phyloP scores from a whole-genome alignment of 441 rosid species.

The Manihot esculenta region DNA sequence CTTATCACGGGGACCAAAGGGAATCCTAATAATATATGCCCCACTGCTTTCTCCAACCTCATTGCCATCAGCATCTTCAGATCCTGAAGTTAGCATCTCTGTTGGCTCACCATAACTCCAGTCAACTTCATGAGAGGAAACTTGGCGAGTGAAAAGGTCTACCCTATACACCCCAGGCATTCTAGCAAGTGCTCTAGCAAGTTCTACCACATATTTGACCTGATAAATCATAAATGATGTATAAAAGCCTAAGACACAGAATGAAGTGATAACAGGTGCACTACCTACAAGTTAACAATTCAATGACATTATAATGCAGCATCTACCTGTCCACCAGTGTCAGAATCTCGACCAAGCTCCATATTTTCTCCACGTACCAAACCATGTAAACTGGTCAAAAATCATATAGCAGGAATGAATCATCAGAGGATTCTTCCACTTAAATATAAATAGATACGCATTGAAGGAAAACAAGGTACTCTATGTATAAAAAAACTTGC shows the following conservation, averaged over 20 bases:
- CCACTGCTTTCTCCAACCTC: conserved; percentile 95
- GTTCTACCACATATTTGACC: conserved; percentile 98
- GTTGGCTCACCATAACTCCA: conserved; percentile 99
- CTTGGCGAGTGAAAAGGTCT: conserved; percentile 91
- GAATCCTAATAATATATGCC: conserved; percentile 89
- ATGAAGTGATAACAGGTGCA: conserved; percentile 14
- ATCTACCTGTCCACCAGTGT: conserved; percentile 95
- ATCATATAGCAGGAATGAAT: conserved; percentile 11
- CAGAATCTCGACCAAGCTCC: conserved; percentile 99
- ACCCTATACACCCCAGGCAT: conserved; percentile 99
- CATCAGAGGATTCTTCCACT: conserved; percentile 3
- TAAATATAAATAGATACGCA: not conserved
- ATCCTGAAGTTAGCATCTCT: conserved; percentile 74
- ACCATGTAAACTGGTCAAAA: conserved; percentile 73
- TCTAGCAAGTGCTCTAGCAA: conserved; percentile 85
- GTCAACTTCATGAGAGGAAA: conserved; percentile 81
- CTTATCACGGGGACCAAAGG: conserved; percentile 87
- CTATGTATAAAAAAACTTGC: not conserved
- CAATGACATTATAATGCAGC: not conserved
- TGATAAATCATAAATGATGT: conserved; percentile 37
- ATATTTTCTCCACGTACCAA: conserved; percentile 94
- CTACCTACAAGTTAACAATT: not conserved
- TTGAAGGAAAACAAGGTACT: not conserved
- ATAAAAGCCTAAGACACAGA: conserved; percentile 5
- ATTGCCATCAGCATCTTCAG: conserved; percentile 60